A percentile compares a stretch with the other conserved stretches of the same genome.
Conservation (phyloP, 306 rosid species). For the Vicia villosa region DNA sequence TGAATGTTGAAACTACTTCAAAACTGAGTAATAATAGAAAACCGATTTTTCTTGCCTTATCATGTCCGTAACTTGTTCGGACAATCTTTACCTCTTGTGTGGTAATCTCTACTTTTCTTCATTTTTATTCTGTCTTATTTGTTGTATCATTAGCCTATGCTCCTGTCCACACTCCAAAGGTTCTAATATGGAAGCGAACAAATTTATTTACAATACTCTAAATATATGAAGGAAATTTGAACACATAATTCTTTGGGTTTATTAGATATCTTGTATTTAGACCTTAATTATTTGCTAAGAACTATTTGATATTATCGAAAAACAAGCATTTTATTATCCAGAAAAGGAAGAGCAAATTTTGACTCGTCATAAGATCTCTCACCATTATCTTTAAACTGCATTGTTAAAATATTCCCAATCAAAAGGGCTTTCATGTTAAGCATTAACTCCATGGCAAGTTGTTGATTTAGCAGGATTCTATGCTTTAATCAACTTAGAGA, state of each 20-base stretch:
- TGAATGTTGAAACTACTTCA: background rate
- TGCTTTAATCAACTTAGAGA: background rate
- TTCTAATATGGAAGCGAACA: background rate
- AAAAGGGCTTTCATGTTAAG: background rate
- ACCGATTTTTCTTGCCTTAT: background rate
- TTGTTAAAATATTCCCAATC: background rate
- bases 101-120: background rate
- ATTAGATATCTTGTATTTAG: background rate
- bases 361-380: conserved; percentile 1
- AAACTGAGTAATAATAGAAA: background rate
- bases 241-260: background rate
- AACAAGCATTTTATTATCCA: background rate
- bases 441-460: background rate
- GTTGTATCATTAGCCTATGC: conserved; percentile 1
- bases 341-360: background rate
- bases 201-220: conserved; percentile 1
- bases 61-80: background rate
- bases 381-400: background rate
- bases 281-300: background rate
- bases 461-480: background rate
- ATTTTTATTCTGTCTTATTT: background rate
- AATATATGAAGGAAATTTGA: background rate
- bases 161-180: background rate
- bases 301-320: background rate
- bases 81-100: background rate